Percentiles rank a stretch among this genome's conserved stretches.
These are phyloP conservation scores for Cyberlindnera sargentensis DNA, from an alignment of 805 yeast genomes.

Conservation along the genomic window DNA sequence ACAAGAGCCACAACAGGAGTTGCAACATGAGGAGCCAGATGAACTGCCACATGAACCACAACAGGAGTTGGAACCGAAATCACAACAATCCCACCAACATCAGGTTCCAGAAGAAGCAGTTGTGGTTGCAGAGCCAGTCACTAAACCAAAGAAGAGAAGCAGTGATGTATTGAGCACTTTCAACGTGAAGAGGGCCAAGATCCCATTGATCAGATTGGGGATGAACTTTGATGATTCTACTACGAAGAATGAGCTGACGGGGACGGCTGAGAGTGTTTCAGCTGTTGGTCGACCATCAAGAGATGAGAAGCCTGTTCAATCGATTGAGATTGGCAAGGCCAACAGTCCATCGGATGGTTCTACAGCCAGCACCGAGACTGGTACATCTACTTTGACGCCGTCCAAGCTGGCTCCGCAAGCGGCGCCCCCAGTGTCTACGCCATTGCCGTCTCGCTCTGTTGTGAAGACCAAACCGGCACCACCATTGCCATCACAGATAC, in stretches of 20 bases:
- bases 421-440: not conserved
- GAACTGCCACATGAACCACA: not conserved
- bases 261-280: too few species aligned
- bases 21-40: not conserved
- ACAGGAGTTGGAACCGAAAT: not conserved
- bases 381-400: not conserved
- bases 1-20: not conserved
- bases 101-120: not conserved
- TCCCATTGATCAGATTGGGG: conserved; percentile 17
- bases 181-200: conserved; percentile 20
- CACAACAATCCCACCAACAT: not conserved
- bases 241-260: too few species aligned
- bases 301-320: too few species aligned
- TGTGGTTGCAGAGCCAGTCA: not conserved
- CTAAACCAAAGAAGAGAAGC: conserved; percentile 14
- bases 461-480: conserved; percentile 6
- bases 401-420: not conserved
- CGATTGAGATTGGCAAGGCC: too few species aligned
- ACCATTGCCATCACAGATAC: not conserved
- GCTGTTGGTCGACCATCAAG: too few species aligned
- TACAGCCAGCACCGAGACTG: not conserved
- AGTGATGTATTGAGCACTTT: conserved; percentile 17
- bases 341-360: too few species aligned
- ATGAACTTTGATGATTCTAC: not conserved
- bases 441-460: not conserved